Base-by-base conservation (phyloP, 768 basidiomycete genomes). In the Tephrocybe sp. region DNA sequence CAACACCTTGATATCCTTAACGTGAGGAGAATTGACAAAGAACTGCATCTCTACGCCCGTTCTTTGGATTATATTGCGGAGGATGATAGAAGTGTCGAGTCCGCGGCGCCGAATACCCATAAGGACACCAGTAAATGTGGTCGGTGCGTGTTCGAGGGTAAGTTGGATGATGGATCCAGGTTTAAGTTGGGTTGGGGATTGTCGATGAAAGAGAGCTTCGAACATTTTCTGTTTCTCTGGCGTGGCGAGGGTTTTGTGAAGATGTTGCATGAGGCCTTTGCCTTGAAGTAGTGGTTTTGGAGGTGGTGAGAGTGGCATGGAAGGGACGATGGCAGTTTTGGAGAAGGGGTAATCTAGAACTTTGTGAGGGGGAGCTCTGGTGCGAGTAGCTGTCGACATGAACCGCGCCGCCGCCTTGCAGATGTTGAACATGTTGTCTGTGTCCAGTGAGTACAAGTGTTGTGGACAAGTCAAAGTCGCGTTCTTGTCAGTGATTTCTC, bases 21-120 rank as follows among this genome's bases (percentile, higher is more conserved):
- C 62, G 64, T 91, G 81, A 24, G 96, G 95, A 45, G 88, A 90
- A 62, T 82, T 84, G 57, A 86, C 83, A 66, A 87, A 93, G 72
- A 92, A 90, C 63, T 87, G 88, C 87, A 92, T 87, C 76, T 98
- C 96, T 33, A 97, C 88, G 11, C 94, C 95, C 11, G 88, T 92
- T 56, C 93, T 80, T 61, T 92, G 88, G 46, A 98, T 80, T 58
- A 97, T 82, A 70, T 98, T 98, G 57, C 96, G 81, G 45, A 98
- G 71, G 47, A 85, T 76, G 64, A 98, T 90, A n/a, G 85, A 88
- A 23, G 92, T 93, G 70, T 93, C 91, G 24, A 83, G 77, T 1
- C 94, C 95, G 33, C 88, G 81, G 60, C 91, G 80, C 45, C 91
- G 83, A 58, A 95, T 80, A 25, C 84, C 81, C 60, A 97, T 78